phyloP scores from a whole-genome alignment of 805 yeast species.

The Danielozyma ontarioensis region DNA sequence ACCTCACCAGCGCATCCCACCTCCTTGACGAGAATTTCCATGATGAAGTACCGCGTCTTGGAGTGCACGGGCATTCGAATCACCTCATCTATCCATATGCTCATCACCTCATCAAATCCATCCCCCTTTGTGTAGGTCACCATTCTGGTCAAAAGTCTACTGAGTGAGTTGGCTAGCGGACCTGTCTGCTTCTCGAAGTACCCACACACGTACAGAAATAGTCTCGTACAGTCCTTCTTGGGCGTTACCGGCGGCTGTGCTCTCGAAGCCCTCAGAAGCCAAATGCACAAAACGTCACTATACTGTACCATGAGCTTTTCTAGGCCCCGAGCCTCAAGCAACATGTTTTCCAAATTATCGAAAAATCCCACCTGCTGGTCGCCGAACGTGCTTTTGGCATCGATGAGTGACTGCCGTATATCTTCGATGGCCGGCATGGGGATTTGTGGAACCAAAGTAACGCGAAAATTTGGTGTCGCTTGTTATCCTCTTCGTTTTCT shows the following conservation, averaged over 20 bases:
- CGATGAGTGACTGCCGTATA: no score
- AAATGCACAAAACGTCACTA: constrained; percentile 56
- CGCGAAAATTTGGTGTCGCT: no score
- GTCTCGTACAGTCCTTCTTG: constrained; percentile 16
- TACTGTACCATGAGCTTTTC: constrained; percentile 9
- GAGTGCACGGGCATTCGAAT: constrained; percentile 41
- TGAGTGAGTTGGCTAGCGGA: constrained; percentile 64
- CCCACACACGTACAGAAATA: constrained; percentile 55
- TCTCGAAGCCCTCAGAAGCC: constrained; percentile 56
- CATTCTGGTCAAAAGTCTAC: constrained; percentile 54
- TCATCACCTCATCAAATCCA: constrained; percentile 10
- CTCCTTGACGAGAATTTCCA: constrained; percentile 53
- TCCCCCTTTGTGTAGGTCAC: constrained; percentile 27
- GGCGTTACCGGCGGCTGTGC: constrained; percentile 5
- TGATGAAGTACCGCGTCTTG: constrained; percentile 56
- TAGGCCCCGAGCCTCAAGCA: no score
- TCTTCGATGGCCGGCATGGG: no score
- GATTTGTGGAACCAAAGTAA: no score
- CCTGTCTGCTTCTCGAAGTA: constrained; percentile 70
- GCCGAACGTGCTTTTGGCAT: no score
- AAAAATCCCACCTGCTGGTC: no score
- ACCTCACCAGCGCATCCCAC: constrained; percentile 38
- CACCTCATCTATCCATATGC: constrained; percentile 43
- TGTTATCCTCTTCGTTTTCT: no score
- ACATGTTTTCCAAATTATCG: no score